Conservation (phyloP, 169 alveolate species). For the Plasmodium gallinaceum region DNA sequence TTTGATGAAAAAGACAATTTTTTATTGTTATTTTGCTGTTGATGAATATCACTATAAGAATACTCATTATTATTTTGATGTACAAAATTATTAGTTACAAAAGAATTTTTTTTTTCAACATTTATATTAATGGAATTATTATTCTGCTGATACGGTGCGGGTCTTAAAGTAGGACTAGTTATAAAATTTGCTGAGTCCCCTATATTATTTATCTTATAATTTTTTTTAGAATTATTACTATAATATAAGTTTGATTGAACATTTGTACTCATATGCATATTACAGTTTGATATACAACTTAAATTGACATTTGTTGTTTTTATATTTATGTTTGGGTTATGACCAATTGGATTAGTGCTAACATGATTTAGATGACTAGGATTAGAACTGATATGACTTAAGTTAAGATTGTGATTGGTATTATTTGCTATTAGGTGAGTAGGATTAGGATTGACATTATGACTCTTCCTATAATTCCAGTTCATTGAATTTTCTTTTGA, state of each 20-base stretch:
- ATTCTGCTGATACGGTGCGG: constrained; percentile 30
- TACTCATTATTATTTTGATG: constrained; percentile 25
- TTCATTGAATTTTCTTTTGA: constrained; percentile 14
- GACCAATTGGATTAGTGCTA: not conserved
- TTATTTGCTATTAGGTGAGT: not conserved
- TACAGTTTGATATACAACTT: constrained; percentile 2
- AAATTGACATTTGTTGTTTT: constrained; percentile 25
- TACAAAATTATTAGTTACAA: constrained; percentile 25
- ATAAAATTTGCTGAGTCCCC: constrained; percentile 17
- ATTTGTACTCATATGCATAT: constrained; percentile 22
- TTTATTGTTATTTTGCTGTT: constrained; percentile 14
- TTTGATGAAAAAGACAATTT: not conserved
- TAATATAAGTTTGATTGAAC: constrained; percentile 23
- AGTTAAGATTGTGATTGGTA: not conserved
- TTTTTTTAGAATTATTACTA: constrained; percentile 27
- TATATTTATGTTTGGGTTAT: constrained; percentile 29
- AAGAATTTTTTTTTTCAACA: constrained; percentile 20
- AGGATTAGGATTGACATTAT: not conserved
- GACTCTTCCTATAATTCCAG: constrained; percentile 17
- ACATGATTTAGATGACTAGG: constrained; percentile 8
- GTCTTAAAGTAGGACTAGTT: constrained; percentile 25
- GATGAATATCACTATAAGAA: constrained; percentile 23
- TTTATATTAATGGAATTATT: constrained; percentile 18
- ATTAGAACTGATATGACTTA: not conserved
- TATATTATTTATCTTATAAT: constrained; percentile 34